Evolutionary conservation across 257 asterid species (phyloP), one percentile per base, ranked within the genome.

Genomic region (Anisodus tanguticus): DNA sequence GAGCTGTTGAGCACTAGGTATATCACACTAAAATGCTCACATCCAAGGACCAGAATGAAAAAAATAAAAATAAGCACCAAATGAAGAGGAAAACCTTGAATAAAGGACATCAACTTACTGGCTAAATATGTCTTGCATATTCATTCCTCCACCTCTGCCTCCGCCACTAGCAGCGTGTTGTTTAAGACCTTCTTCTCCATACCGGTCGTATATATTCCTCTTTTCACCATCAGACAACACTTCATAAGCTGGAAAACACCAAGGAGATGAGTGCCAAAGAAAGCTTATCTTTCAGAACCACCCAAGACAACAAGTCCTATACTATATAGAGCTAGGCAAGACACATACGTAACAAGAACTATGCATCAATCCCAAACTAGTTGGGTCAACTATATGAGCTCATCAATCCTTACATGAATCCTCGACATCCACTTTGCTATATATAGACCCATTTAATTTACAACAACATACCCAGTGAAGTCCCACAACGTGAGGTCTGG

Each of bases 131-230:
- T 95, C 98, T 74, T 95, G 95, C 82, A 95, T 91, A 82, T 95
- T 95, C 98, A 94, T 91, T 59, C 98, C 98, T 9, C 91, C 89
- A 22, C 93, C 97, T 89, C 98, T 86, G 66, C 96, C 97, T n/a
- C 98, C 45, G 45, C 45, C 98, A 88, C 85, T 87, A 17, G 98
- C 95, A 49, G 97, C 95, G 86, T 95, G 98, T 91, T 95, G 98
- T 83, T 92, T 95, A 71, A 95, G 96, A 83, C 98, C 98, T 62
- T 95, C 98, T 82, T 95, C 98, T 2, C 98, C 98, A 77, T 95
- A 89, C 71, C 88, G 92, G 87, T 95, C 98, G 82, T 95, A 95
- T 57, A 95, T 95, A 64, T 88, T 86, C 89, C 97, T 91, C 95
- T 92, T 95, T 67, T 95, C 98, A 80, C 93, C 85, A 86, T 95